phyloP scores from a whole-genome alignment of 2,329 filamentous ascomycete species.

The Shiraia sp. region DNA sequence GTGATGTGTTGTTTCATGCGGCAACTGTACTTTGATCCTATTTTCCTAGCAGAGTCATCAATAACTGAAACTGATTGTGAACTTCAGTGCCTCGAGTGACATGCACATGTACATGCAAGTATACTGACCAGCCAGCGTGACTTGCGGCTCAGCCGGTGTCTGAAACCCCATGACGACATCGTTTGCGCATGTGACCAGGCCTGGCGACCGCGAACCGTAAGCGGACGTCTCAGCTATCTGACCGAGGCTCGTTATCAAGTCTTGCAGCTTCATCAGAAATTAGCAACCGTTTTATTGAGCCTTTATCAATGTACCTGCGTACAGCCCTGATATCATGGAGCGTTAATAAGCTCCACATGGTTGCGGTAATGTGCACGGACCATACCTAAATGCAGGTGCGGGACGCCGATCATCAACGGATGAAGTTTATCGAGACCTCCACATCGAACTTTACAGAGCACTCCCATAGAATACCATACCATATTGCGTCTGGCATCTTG shows the following conservation, averaged over 20 bases:
- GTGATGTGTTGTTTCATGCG: constrained; percentile 17
- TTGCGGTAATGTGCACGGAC: constrained; percentile 17
- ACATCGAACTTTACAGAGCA: no score
- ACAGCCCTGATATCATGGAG: neutral
- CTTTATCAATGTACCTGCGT: neutral
- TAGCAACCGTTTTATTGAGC: no score
- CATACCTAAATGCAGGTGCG: constrained; percentile 17
- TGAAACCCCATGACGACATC: constrained; percentile 41
- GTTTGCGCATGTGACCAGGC: constrained; percentile 18
- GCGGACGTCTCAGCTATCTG: neutral
- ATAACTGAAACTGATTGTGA: constrained; percentile 16
- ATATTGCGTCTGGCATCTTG: no score
- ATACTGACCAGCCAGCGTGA: constrained; percentile 32
- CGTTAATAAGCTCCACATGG: constrained; percentile 3
- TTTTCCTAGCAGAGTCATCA: constrained; percentile 22
- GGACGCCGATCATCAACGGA: constrained; percentile 16
- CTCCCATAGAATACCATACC: no score
- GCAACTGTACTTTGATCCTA: constrained; percentile 27
- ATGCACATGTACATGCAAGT: neutral
- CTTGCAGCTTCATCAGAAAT: no score
- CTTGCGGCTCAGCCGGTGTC: constrained; percentile 32
- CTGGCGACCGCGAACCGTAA: constrained; percentile 4
- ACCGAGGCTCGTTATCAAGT: no score
- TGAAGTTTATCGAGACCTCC: constrained; percentile 23
- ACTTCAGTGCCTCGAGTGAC: constrained; percentile 12